These are phyloP conservation scores for Venturia nashicola DNA, from an alignment of 2,329 filamentous ascomycete species.

Conservation along the genomic window DNA sequence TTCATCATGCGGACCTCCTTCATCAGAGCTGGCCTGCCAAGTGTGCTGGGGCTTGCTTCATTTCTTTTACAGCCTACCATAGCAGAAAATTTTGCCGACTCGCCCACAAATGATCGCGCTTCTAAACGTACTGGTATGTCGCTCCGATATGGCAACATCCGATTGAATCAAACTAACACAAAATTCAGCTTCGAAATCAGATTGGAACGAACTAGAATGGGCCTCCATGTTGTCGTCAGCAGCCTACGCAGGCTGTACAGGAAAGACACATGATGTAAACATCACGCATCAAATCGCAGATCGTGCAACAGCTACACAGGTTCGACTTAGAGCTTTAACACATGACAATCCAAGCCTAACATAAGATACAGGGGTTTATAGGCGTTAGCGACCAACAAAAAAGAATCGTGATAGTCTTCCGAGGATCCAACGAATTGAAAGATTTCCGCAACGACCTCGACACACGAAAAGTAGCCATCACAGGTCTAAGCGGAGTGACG, in stretches of 20 bases:
- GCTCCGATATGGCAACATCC: neutral
- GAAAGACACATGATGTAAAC: neutral
- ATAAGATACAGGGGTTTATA: neutral
- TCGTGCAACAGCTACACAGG: neutral
- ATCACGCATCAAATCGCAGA: neutral
- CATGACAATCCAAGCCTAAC: neutral
- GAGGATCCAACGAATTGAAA: neutral
- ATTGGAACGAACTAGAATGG: neutral
- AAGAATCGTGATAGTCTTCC: neutral
- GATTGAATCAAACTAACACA: neutral
- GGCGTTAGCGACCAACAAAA: neutral
- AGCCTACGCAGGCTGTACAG: neutral
- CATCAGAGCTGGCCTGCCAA: neutral
- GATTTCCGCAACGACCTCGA: slow-evolving; percentile 1
- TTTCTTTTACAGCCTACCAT: neutral
- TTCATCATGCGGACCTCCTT: neutral
- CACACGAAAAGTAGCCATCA: neutral
- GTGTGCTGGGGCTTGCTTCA: neutral
- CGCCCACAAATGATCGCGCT: neutral
- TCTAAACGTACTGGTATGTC: neutral
- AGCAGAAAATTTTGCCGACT: neutral
- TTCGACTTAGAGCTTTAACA: neutral
- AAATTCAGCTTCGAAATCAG: neutral
- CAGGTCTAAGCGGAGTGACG: neutral
- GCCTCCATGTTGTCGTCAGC: neutral